phyloP scores from a whole-genome alignment of 2,329 filamentous ascomycete genomes.

The Spiromastix sp. region DNA sequence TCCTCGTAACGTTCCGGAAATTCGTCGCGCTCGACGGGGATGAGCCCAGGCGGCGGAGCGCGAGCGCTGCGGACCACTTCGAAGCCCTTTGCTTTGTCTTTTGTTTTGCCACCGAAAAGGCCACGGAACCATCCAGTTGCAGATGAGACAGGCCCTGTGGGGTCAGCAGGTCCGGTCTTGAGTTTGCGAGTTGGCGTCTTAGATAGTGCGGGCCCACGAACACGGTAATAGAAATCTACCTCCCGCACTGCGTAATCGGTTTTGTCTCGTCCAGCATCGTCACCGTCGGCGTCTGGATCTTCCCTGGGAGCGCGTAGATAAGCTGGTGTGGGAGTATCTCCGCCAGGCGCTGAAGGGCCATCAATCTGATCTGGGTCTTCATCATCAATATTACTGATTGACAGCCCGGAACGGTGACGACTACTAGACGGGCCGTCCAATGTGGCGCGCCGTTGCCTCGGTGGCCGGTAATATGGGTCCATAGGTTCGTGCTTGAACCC shows the following conservation, averaged over 20 bases:
- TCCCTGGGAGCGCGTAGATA: conserved; percentile 44
- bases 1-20: conserved; percentile 57
- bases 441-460: conserved; percentile 58
- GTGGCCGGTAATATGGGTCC: conserved; percentile 84
- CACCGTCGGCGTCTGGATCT: conserved; percentile 44
- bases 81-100: conserved; percentile 92
- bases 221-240: conserved; percentile 93
- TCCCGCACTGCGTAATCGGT: conserved; percentile 90
- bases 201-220: conserved; percentile 77
- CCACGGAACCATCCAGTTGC: conserved; percentile 82
- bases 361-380: conserved; percentile 27
- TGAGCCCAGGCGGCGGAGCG: conserved; percentile 65
- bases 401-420: conserved; percentile 32
- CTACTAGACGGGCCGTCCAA: conserved; percentile 38
- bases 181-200: conserved; percentile 72
- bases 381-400: conserved; percentile 23
- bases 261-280: conserved; percentile 38
- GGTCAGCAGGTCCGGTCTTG: conserved; percentile 89
- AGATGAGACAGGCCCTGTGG: conserved; percentile 79
- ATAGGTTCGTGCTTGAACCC: conserved; percentile 43
- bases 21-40: conserved; percentile 41
- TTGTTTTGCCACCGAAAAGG: conserved; percentile 72
- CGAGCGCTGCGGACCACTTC: conserved; percentile 87
- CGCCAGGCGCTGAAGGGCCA: conserved; percentile 31
- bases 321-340: conserved; percentile 42